Evolutionary conservation across 1,284 basidiomycete species (phyloP).

Genomic region (Ganoderma resinaceum): DNA sequence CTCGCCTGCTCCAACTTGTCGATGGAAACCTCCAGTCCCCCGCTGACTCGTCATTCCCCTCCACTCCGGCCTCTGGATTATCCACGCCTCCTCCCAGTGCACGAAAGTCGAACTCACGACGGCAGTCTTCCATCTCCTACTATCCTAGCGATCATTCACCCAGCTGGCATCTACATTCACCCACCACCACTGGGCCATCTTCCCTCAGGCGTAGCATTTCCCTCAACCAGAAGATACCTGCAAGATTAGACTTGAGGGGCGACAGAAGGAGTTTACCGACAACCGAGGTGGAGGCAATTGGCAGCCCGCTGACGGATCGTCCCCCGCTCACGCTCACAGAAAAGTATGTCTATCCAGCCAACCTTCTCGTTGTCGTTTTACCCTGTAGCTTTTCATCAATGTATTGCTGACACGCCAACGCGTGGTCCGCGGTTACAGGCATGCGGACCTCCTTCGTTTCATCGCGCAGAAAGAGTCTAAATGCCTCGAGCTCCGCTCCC

Average conservation of each 20-base stretch:
- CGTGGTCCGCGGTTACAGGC: constrained; percentile 48
- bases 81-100: constrained; percentile 36
- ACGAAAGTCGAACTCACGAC: constrained; percentile 40
- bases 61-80: constrained; percentile 30
- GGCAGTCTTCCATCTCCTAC: constrained; percentile 74
- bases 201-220: constrained; percentile 37
- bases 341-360: constrained; percentile 50
- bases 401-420: not conserved
- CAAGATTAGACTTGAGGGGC: constrained; percentile 26
- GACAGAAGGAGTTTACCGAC: constrained; percentile 38
- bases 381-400: not conserved
- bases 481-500: constrained; percentile 78
- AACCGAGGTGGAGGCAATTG: constrained; percentile 21
- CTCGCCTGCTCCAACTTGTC: constrained; percentile 41
- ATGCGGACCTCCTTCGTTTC: constrained; percentile 76
- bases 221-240: constrained; percentile 26
- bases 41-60: constrained; percentile 31
- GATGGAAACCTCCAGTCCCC: constrained; percentile 36
- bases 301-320: constrained; percentile 31
- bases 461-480: constrained; percentile 86
- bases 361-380: not conserved
- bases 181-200: constrained; percentile 30
- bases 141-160: constrained; percentile 46
- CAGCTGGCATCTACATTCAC: constrained; percentile 39
- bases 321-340: constrained; percentile 66